Conservation (phyloP, 148 eudicot species). For the Camellia japonica region DNA sequence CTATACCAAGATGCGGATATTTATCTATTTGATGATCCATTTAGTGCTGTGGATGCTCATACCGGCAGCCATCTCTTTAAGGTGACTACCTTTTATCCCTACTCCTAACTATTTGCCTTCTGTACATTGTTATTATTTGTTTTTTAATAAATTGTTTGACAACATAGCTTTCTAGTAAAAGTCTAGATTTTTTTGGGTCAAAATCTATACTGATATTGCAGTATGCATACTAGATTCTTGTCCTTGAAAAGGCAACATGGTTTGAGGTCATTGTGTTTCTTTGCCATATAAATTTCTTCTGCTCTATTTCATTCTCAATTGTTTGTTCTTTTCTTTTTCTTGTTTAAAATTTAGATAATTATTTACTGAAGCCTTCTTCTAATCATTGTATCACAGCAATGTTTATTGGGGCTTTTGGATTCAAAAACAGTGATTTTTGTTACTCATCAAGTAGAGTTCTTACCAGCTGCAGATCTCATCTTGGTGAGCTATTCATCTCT, state of each 20-base stretch:
- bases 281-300: not conserved
- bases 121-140: not conserved
- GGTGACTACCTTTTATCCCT: constrained; percentile 23
- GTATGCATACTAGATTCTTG: not conserved
- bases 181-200: not conserved
- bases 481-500: constrained; percentile 30
- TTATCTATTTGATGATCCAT: constrained; percentile 65
- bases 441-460: constrained; percentile 45
- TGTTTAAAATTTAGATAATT: not conserved
- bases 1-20: constrained; percentile 54
- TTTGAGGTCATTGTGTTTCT: not conserved
- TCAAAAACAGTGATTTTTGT: constrained; percentile 43
- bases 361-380: not conserved
- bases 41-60: constrained; percentile 72
- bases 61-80: constrained; percentile 66
- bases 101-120: not conserved
- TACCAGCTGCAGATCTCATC: constrained; percentile 50
- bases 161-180: not conserved
- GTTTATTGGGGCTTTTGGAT: constrained; percentile 35
- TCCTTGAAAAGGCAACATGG: not conserved
- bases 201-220: not conserved
- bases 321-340: not conserved
- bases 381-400: constrained; percentile 34
- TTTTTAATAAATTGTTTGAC: not conserved
- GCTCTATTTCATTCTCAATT: not conserved